phyloP scores from a whole-genome alignment of 148 eudicot species.

The Talinum fruticosum region DNA sequence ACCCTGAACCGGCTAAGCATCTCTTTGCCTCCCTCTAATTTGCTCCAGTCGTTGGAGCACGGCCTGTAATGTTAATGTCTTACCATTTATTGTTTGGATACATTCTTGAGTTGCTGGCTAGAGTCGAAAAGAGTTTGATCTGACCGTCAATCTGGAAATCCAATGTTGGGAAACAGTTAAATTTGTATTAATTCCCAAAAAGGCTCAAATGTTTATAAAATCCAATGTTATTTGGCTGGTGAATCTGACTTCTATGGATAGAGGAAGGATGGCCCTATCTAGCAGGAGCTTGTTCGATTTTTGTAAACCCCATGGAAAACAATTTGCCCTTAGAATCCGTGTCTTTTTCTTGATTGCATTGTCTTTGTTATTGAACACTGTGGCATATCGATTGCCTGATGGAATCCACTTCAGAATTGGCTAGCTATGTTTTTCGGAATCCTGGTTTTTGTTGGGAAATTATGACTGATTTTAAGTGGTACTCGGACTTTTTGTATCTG shows the following conservation, averaged over 20 bases:
- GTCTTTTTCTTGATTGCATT: not conserved
- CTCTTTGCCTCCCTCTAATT: no score
- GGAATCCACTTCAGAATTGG: not conserved
- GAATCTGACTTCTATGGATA: not conserved
- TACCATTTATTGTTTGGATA: not conserved
- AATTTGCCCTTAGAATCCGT: not conserved
- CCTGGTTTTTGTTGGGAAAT: not conserved
- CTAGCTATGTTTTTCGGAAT: not conserved
- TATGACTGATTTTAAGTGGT: not conserved
- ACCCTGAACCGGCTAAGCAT: no score
- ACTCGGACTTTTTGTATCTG: not conserved
- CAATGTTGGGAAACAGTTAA: no score
- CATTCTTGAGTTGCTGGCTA: no score
- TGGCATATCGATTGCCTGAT: not conserved
- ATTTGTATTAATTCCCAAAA: no score
- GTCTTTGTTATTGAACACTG: not conserved
- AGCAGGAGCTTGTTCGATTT: not conserved
- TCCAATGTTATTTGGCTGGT: not conserved
- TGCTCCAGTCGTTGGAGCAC: not conserved
- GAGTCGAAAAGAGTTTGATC: not conserved
- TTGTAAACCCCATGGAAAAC: not conserved
- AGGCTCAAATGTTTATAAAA: no score
- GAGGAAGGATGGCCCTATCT: not conserved
- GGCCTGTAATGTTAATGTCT: not conserved
- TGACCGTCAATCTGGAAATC: not conserved